Percentiles rank a stretch among this genome's conserved stretches.
Conservation (phyloP, 2,329 filamentous ascomycete species). For the Ascochyta fabae region DNA sequence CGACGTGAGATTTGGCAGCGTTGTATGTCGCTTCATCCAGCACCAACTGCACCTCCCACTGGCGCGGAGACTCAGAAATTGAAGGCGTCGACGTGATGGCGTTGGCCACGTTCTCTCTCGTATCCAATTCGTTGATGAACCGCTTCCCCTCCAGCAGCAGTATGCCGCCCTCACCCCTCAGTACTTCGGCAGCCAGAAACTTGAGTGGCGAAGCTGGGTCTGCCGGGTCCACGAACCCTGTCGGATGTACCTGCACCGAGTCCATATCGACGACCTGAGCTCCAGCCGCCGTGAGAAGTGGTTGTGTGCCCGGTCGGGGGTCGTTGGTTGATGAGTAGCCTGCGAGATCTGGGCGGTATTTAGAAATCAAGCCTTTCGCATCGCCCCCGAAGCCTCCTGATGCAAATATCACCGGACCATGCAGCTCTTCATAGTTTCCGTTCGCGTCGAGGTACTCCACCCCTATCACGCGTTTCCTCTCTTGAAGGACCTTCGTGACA, state of each 20-base stretch:
- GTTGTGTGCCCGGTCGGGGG: conserved; percentile 61
- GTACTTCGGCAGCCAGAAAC: conserved; percentile 68
- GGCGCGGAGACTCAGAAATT: conserved; percentile 40
- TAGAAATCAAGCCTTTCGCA: conserved; percentile 61
- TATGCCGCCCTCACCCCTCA: conserved; percentile 68
- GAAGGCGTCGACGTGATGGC: conserved; percentile 50
- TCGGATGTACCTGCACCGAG: conserved; percentile 68
- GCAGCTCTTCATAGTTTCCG: conserved; percentile 49
- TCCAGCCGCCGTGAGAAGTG: conserved; percentile 49
- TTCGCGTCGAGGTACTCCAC: conserved; percentile 56
- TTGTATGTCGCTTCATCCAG: conserved; percentile 65
- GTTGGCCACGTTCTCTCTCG: conserved; percentile 62
- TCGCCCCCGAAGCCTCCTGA: conserved; percentile 70
- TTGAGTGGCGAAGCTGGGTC: conserved; percentile 58
- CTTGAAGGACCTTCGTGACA: conserved; percentile 59
- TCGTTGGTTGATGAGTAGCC: conserved; percentile 70
- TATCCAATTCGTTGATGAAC: conserved; percentile 70
- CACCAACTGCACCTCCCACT: conserved; percentile 66
- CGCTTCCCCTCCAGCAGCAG: conserved; percentile 59
- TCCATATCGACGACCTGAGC: conserved; percentile 56
- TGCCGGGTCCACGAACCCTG: conserved; percentile 66
- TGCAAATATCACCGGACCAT: conserved; percentile 66
- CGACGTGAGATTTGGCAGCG: conserved; percentile 62
- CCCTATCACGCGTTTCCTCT: conserved; percentile 53
- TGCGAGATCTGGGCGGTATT: conserved; percentile 65